Conservation (phyloP, 208 protist species). For the Acanthamoeba comandoni region DNA sequence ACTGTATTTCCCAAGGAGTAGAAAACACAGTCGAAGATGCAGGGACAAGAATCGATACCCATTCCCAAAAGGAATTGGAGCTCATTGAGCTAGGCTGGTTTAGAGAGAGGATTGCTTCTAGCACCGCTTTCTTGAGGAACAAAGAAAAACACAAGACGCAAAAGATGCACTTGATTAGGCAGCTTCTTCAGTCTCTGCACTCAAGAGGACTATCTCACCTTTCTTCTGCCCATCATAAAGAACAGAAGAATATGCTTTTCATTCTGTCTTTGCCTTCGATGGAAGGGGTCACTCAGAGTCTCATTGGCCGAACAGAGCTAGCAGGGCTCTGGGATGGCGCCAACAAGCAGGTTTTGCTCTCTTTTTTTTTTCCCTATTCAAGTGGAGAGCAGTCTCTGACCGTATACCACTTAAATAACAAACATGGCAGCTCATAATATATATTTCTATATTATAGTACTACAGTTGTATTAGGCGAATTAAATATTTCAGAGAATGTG, state of each 20-base stretch:
- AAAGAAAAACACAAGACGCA: constrained; percentile 50
- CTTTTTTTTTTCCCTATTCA: background rate
- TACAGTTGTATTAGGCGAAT: constrained; percentile 51
- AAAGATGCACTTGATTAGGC: constrained; percentile 61
- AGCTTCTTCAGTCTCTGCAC: constrained; percentile 61
- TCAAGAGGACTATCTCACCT: constrained; percentile 31
- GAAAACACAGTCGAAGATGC: constrained; percentile 34
- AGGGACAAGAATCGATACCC: background rate
- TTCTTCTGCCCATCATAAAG: constrained; percentile 20
- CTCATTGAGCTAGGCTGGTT: constrained; percentile 44
- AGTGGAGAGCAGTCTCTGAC: background rate
- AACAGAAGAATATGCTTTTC: constrained; percentile 57
- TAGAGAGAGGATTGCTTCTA: background rate
- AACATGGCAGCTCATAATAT: too few relatives aligned
- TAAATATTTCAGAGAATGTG: constrained; percentile 26
- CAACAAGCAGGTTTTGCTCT: constrained; percentile 40
- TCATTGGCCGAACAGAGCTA: background rate
- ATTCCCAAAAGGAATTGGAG: constrained; percentile 35
- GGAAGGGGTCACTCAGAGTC: background rate
- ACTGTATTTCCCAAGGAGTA: constrained; percentile 16
- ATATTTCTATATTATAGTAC: background rate
- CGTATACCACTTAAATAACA: too few relatives aligned
- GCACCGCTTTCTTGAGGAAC: constrained; percentile 9
- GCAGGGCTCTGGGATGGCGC: constrained; percentile 18
- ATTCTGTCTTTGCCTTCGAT: constrained; percentile 61